Base-by-base conservation (phyloP, 352 stramenopile genomes). In the Pilasporangium apinafurcum region DNA sequence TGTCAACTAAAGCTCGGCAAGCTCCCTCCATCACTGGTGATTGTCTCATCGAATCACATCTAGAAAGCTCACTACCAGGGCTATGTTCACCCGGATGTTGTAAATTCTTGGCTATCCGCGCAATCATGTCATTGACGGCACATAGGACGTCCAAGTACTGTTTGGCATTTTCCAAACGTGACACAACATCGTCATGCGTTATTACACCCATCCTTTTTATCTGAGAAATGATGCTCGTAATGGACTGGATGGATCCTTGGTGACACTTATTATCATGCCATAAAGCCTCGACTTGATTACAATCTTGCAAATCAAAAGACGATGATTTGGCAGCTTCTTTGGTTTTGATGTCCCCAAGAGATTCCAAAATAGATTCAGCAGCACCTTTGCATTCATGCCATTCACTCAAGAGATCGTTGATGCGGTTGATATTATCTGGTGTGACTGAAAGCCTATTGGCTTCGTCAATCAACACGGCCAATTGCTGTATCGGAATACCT, bases 1-100 rank as follows among this genome's bases (percentile, higher is more conserved):
- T 52, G 5, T 44, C 30, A 9, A 81, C 22, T 25, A 81, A 46
- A 30, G 41, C 45, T 18, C 65, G 58, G 18, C 63, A 58, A 21
- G 64, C 51, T 35, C 28, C 49, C 35, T 67, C 50, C 0, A 54
- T 65, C 31, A 56, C 31, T 17, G 27, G 14, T 5, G 28, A 13
- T 31, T 36, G 49, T 12, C 14, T 32, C 13, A 13, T 25, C 26
- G n/a, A n/a, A n/a, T 36, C n/a, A n/a, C n/a, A n/a, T n/a, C n/a
- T n/a, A n/a, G n/a, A n/a, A n/a, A n/a, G n/a, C n/a, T n/a, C n/a
- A n/a, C n/a, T n/a, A n/a, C n/a, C n/a, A n/a, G n/a, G 16, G 17
- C 18, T 37, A 13, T 28, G 18, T 24, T 44, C 14, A 5, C 25
- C n/a, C n/a, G 29, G 14, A 18, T 38, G 37, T 3, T 49, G 31